Evolutionary conservation across 228 moss, liverwort and hornwort species (phyloP).

Genomic region (Sphagnum magellanicum): DNA sequence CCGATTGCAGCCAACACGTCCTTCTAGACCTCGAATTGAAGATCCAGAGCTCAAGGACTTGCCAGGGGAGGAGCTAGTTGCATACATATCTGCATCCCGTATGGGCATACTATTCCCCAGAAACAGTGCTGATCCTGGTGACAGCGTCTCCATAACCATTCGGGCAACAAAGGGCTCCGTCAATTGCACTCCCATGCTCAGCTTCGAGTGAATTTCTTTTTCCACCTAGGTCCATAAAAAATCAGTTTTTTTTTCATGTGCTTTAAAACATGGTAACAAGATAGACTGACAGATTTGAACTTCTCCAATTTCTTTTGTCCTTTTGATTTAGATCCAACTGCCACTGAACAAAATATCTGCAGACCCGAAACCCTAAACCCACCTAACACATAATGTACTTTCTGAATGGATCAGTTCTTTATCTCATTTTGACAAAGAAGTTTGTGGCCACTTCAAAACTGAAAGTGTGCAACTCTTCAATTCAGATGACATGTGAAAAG

Average conservation of each 20-base stretch:
- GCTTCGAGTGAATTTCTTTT: conserved; percentile 50
- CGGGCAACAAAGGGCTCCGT: conserved; percentile 89
- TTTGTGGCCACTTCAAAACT: no score
- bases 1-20: conserved; percentile 72
- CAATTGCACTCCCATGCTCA: conserved; percentile 48
- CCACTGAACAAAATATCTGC: no score
- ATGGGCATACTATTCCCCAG: conserved; percentile 99
- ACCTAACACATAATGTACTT: no score
- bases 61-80: conserved; percentile 18
- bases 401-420: neutral
- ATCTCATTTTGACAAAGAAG: no score
- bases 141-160: conserved; percentile 56
- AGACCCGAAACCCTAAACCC: no score
- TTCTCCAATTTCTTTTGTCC: no score
- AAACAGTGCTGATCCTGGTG: conserved; percentile 67
- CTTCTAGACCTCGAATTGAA: conserved; percentile 44
- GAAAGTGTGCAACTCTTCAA: no score
- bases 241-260: neutral
- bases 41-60: conserved; percentile 12
- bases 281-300: neutral
- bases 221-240: conserved; percentile 37
- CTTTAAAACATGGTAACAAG: neutral
- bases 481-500: no score
- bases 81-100: conserved; percentile 93
- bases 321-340: no score